Evolutionary conservation across 148 eudicot species (phyloP).

Genomic region (Heliosperma pusillum): DNA sequence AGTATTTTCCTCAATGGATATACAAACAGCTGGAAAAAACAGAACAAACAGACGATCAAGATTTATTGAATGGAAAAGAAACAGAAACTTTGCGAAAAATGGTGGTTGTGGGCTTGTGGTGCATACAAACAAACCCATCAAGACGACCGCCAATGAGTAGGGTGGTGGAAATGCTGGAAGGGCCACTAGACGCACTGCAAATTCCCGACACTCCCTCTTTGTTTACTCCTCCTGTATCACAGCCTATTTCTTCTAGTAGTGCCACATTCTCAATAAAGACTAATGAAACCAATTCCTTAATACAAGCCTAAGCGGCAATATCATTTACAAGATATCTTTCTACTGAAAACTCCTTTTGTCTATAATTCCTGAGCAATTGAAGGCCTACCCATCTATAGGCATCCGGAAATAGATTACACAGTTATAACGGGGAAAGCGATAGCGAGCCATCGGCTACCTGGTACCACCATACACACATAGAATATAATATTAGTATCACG

Average conservation of each 20-base stretch:
- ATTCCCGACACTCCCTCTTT: slow-evolving; percentile 31
- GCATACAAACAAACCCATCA: slow-evolving; percentile 38
- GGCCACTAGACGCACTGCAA: slow-evolving; percentile 25
- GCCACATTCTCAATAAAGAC: not conserved
- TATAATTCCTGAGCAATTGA: not conserved
- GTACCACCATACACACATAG: not conserved
- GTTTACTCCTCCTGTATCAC: slow-evolving; percentile 16
- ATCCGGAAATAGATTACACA: not conserved
- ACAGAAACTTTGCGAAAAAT: slow-evolving; percentile 28
- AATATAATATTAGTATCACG: no score
- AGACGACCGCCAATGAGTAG: slow-evolving; percentile 31
- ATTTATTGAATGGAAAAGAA: slow-evolving; percentile 13
- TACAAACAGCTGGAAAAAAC: slow-evolving; percentile 26
- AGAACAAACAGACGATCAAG: not conserved
- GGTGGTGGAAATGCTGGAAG: slow-evolving; percentile 44
- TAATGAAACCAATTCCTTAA: not conserved
- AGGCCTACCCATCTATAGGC: not conserved
- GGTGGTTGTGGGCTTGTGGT: slow-evolving; percentile 42
- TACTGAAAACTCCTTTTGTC: not conserved
- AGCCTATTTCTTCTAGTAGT: not conserved
- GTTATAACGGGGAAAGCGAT: not conserved
- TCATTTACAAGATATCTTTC: no score
- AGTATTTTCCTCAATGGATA: slow-evolving; percentile 24
- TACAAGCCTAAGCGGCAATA: not conserved
- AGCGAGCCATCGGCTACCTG: not conserved